These are phyloP conservation scores for Lentinula novae-zelandiae DNA, from an alignment of 1,284 basidiomycete species.

Conservation along the genomic window DNA sequence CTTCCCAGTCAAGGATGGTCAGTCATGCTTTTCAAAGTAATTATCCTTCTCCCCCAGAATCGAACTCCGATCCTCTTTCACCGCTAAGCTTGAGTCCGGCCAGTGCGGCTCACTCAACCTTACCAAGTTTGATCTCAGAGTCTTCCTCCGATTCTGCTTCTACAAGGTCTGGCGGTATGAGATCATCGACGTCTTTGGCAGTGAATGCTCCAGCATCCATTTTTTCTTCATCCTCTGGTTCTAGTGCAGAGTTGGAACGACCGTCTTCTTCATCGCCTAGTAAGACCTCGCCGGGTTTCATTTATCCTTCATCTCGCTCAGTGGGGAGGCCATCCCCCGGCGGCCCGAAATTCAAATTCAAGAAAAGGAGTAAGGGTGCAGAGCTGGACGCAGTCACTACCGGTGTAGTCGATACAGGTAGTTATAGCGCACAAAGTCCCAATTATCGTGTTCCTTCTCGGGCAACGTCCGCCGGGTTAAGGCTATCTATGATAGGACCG, in stretches of 20 bases:
- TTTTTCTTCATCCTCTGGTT: neutral
- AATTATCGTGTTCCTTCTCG: neutral
- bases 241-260: neutral
- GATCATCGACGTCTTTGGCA: neutral
- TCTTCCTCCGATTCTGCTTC: conserved; percentile 5
- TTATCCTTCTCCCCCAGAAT: neutral
- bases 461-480: neutral
- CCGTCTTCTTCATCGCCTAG: neutral
- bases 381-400: neutral
- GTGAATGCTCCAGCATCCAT: neutral
- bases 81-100: neutral
- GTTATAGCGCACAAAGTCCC: neutral
- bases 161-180: neutral
- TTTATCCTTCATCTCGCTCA: conserved; percentile 22
- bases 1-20: neutral
- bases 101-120: neutral
- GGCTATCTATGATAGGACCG: neutral
- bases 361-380: neutral
- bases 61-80: conserved; percentile 5
- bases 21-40: neutral
- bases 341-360: conserved; percentile 10
- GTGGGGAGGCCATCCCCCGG: conserved; percentile 3
- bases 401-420: neutral
- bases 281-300: conserved; percentile 10
- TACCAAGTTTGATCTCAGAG: conserved; percentile 6